Conservation (phyloP, 345 rosid genomes). For the Boechera retrofracta region DNA sequence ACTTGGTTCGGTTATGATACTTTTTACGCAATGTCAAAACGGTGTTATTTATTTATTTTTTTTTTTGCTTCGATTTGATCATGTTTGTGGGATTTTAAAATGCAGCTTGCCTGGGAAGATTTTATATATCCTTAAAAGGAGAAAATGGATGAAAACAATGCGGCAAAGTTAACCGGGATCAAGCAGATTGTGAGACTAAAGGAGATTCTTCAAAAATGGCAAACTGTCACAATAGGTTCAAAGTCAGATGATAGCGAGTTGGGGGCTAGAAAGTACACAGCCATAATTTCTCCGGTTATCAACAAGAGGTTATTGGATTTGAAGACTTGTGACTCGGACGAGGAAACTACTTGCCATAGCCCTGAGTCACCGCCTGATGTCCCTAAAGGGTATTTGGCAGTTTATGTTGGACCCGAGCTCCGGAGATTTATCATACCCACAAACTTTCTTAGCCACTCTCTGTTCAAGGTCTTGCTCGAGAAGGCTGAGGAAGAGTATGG, state of each 20-base stretch:
- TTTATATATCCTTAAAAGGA: slow-evolving; percentile 46
- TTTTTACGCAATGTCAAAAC: too few species aligned
- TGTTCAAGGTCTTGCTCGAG: slow-evolving; percentile 81
- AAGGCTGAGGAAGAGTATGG: slow-evolving; percentile 93
- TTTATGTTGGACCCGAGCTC: slow-evolving; percentile 87
- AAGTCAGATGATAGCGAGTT: slow-evolving; percentile 43
- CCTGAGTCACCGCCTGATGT: slow-evolving; percentile 78
- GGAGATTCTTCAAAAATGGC: slow-evolving; percentile 90
- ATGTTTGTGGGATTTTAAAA: not conserved
- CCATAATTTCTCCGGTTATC: slow-evolving; percentile 55
- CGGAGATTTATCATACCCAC: slow-evolving; percentile 95
- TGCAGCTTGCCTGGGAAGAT: slow-evolving; percentile 46
- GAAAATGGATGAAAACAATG: slow-evolving; percentile 68
- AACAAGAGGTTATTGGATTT: slow-evolving; percentile 55
- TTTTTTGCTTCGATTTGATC: not conserved
- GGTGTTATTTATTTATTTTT: too few species aligned
- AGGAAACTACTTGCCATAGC: slow-evolving; percentile 71
- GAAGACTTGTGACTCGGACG: slow-evolving; percentile 74
- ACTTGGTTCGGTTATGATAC: not conserved
- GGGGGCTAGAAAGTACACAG: slow-evolving; percentile 21
- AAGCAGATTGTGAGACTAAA: slow-evolving; percentile 81
- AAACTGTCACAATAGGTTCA: slow-evolving; percentile 61
- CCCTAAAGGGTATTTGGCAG: slow-evolving; percentile 85
- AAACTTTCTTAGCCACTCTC: slow-evolving; percentile 73
- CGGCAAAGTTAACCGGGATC: slow-evolving; percentile 69